Evolutionary conservation across 768 basidiomycete species (phyloP), one percentile per base, ranked within the genome.

Genomic region (Cystobasidium ongulense): DNA sequence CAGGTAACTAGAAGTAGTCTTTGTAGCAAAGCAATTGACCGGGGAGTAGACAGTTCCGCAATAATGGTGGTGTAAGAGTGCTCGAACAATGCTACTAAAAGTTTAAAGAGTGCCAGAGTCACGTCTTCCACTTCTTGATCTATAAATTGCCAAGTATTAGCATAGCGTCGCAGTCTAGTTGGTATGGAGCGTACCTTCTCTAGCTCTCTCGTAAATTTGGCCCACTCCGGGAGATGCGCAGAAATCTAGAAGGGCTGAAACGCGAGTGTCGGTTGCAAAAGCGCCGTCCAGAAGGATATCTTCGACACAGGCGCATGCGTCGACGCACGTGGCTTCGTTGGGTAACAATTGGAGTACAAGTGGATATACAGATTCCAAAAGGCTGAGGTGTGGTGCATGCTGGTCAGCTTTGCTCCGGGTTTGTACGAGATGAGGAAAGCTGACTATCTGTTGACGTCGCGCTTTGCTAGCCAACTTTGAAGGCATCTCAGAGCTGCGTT

Each of bases 301-400:
- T 18, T 78, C 76, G 21, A 75, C n/a, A 53, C 77, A 77, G 1
- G 62, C 33, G 31, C 72, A 75, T 0, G 76, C 77, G 1, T 50
- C 38, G 23, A 73, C 35, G 59, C 67, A 36, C 1, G 76, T 75
- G 1, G 41, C 52, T 3, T 74, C 33, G 23, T 70, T 62, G 17
- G 76, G 57, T 15, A 79, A 52, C 53, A 68, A 77, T 2, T 59
- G 63, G 52, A 79, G 73, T 35, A 79, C 27, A 61, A 77, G 76
- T 13, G 78, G 77, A 70, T 78, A 79, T 1, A 79, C 54, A 7
- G 52, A 62, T 31, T 72, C 62, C 36, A 79, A 75, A 1, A 74
- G 74, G 35, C 62, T 8, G 41, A 71, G 74, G 11, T 17, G 46
- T 5, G 39, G 21, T 15, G 17, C 11, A 41, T 66, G 17, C 61